Evolutionary conservation across 305 asterid genomes (phyloP).

Genomic region (Fraxinus sp.): DNA sequence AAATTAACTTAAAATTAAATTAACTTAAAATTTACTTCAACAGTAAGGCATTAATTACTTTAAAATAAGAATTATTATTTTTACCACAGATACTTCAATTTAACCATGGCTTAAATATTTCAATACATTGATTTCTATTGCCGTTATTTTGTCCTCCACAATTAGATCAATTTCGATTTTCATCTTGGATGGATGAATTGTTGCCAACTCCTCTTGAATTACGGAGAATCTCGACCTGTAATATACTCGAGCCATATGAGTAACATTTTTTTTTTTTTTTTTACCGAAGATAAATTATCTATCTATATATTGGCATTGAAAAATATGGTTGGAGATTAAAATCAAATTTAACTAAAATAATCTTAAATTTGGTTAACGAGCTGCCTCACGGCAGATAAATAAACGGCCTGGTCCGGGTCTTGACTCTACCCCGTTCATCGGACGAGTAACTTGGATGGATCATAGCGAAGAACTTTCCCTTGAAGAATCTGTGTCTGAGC

Average conservation of each 20-base stretch:
- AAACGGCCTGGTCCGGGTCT: not conserved
- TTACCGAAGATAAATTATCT: not conserved
- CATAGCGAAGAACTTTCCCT: not conserved
- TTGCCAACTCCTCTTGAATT: not conserved
- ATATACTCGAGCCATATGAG: not conserved
- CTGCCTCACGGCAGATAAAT: not conserved
- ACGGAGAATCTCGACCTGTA: not conserved
- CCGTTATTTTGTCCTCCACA: not conserved
- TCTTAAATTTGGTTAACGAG: not conserved
- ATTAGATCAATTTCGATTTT: not conserved
- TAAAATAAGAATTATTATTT: too few relatives aligned
- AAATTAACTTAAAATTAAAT: too few relatives aligned
- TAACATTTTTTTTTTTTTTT: too few relatives aligned
- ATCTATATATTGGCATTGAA: not conserved
- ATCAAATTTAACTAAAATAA: not conserved
- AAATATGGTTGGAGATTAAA: not conserved
- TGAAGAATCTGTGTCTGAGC: not conserved
- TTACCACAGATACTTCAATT: not conserved
- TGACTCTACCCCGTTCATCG: not conserved
- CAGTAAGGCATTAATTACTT: not conserved
- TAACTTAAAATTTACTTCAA: not conserved
- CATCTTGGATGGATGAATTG: not conserved
- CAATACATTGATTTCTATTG: not conserved
- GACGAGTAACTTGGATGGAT: not conserved
- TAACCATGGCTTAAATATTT: not conserved